Evolutionary conservation across 352 stramenopile genomes (phyloP).

Genomic region (Pythium insidiosum): DNA sequence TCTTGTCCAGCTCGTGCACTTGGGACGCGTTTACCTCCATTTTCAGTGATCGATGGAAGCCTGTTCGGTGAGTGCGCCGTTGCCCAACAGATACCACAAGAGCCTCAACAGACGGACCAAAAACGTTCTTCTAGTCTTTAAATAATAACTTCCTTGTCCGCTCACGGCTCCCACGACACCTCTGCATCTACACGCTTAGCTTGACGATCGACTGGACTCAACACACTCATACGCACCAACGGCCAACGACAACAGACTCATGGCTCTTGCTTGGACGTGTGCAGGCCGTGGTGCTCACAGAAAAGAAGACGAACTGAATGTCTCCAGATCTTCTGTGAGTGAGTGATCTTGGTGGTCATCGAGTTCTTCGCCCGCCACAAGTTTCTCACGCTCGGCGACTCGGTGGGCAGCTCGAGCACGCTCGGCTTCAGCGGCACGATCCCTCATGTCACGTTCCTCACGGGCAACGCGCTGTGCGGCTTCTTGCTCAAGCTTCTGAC

Average conservation of each 20-base stretch:
- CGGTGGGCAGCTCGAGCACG: slow-evolving; percentile 40
- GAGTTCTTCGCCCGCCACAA: slow-evolving; percentile 48
- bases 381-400: slow-evolving; percentile 56
- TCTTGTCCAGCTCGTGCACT: slow-evolving; percentile 59
- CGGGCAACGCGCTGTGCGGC: slow-evolving; percentile 29
- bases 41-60: neutral
- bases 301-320: slow-evolving; percentile 86
- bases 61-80: neutral
- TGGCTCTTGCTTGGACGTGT: no score
- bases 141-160: slow-evolving; percentile 9
- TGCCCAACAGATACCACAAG: neutral
- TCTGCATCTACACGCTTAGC: neutral
- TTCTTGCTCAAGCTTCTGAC: slow-evolving; percentile 50
- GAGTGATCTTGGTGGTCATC: slow-evolving; percentile 61
- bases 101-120: neutral
- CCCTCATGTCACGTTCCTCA: slow-evolving; percentile 44
- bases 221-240: neutral
- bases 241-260: no score
- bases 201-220: neutral
- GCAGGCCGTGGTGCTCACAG: no score
- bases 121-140: slow-evolving; percentile 18
- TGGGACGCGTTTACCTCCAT: slow-evolving; percentile 44
- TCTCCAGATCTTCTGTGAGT: slow-evolving; percentile 72
- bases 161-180: neutral
- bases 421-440: no score